Evolutionary conservation across 2,329 filamentous ascomycete genomes (phyloP).

Genomic region (Cordyceps militaris): DNA sequence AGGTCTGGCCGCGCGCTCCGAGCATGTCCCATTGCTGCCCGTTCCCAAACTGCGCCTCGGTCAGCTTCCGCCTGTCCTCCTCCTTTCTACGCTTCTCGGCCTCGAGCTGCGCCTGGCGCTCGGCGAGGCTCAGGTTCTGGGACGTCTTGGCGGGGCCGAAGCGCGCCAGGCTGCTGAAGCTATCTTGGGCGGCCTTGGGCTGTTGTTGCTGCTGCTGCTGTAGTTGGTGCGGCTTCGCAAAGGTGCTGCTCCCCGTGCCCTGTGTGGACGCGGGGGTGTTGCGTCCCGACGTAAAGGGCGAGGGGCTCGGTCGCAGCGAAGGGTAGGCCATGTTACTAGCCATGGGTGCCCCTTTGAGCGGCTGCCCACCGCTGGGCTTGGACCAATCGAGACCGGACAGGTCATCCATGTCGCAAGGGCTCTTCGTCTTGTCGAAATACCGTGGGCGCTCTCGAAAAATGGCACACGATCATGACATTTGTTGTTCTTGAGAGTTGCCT

Average conservation of each 20-base stretch:
- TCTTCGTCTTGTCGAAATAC: neutral
- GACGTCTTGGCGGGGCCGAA: constrained; percentile 49
- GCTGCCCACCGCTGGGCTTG: constrained; percentile 29
- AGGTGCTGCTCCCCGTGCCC: constrained; percentile 32
- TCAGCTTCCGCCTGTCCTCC: constrained; percentile 61
- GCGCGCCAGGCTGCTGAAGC: constrained; percentile 69
- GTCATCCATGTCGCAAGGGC: constrained; percentile 47
- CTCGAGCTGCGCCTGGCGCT: constrained; percentile 64
- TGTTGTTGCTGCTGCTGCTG: neutral
- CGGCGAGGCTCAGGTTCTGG: constrained; percentile 68
- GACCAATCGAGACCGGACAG: constrained; percentile 56
- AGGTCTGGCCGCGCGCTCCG: constrained; percentile 46
- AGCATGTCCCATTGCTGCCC: constrained; percentile 70
- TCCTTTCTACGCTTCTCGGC: constrained; percentile 65
- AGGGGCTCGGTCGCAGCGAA: constrained; percentile 48
- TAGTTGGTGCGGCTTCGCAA: constrained; percentile 34
- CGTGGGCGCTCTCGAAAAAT: neutral
- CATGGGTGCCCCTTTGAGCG: constrained; percentile 26
- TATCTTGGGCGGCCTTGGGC: constrained; percentile 46
- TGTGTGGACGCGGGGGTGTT: constrained; percentile 50
- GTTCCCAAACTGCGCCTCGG: constrained; percentile 72
- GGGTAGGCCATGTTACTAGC: constrained; percentile 38
- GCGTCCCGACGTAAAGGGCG: constrained; percentile 47
- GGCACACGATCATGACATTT: constrained; percentile 1
- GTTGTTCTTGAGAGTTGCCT: neutral